phyloP scores from a whole-genome alignment of 208 protist species.

The Sergeia podlipaevii region DNA sequence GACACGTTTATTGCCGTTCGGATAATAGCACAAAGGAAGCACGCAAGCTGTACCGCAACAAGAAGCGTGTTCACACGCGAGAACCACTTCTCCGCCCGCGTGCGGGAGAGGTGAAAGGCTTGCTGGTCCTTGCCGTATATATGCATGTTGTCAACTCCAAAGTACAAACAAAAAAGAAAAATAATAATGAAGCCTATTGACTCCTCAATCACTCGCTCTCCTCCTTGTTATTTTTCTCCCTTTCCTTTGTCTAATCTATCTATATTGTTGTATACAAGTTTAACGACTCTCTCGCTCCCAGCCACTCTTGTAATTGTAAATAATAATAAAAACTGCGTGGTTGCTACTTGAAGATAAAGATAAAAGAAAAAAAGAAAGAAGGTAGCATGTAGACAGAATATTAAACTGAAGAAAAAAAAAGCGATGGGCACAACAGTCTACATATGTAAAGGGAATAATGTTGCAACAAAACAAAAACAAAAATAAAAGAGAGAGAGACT shows the following conservation, averaged over 20 bases:
- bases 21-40: constrained; percentile 56
- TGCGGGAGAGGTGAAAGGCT: constrained; percentile 64
- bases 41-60: constrained; percentile 57
- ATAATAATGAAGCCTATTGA: neutral
- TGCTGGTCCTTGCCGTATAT: constrained; percentile 84
- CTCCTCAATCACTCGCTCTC: neutral
- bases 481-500: neutral
- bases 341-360: too few relatives aligned
- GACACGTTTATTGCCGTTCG: constrained; percentile 27
- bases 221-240: neutral
- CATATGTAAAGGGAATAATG: neutral
- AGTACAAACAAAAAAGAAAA: constrained; percentile 5
- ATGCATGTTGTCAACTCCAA: constrained; percentile 42
- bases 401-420: neutral
- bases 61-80: constrained; percentile 51
- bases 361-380: neutral
- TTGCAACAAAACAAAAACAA: constrained; percentile 8
- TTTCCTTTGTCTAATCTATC: too few relatives aligned
- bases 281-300: too few relatives aligned
- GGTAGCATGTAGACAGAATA: neutral
- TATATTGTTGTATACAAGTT: too few relatives aligned
- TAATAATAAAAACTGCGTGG: too few relatives aligned
- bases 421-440: neutral
- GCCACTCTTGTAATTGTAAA: too few relatives aligned
- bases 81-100: constrained; percentile 59